Conservation (phyloP, 2,329 filamentous ascomycete genomes). For the Scedosporium minutisporum region DNA sequence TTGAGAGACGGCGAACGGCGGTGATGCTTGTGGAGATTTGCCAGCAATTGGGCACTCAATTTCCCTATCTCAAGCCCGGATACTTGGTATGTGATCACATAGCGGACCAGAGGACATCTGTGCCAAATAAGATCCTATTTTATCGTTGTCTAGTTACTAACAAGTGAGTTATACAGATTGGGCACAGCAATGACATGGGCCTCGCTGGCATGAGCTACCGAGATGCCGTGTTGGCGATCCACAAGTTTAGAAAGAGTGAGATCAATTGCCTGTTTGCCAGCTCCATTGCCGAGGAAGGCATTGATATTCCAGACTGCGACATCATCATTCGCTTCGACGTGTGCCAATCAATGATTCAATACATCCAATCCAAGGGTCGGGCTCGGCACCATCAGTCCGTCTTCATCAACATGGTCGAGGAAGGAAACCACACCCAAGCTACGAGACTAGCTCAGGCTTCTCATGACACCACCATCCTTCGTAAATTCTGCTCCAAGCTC, state of each 20-base stretch:
- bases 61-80: slow-evolving; percentile 49
- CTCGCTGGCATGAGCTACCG: slow-evolving; percentile 59
- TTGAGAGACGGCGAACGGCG: slow-evolving; percentile 69
- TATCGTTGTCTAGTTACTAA: slow-evolving; percentile 19
- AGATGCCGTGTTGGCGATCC: slow-evolving; percentile 64
- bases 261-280: slow-evolving; percentile 59
- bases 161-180: slow-evolving; percentile 23
- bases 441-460: slow-evolving; percentile 49
- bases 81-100: slow-evolving; percentile 43
- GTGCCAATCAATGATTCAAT: slow-evolving; percentile 84
- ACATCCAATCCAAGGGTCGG: slow-evolving; percentile 84
- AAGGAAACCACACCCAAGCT: slow-evolving; percentile 52
- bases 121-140: too few species aligned
- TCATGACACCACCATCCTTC: slow-evolving; percentile 53
- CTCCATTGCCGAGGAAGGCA: slow-evolving; percentile 57
- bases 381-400: slow-evolving; percentile 69
- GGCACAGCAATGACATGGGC: slow-evolving; percentile 22
- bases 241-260: slow-evolving; percentile 49
- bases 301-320: slow-evolving; percentile 60
- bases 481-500: slow-evolving; percentile 64
- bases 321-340: slow-evolving; percentile 71
- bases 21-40: slow-evolving; percentile 63
- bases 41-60: slow-evolving; percentile 38
- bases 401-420: slow-evolving; percentile 78
- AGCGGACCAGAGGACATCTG: neutral